Evolutionary conservation across 2,329 filamentous ascomycete species (phyloP), one percentile per base, ranked within the genome.

Genomic region (Aureobasidium vineae): DNA sequence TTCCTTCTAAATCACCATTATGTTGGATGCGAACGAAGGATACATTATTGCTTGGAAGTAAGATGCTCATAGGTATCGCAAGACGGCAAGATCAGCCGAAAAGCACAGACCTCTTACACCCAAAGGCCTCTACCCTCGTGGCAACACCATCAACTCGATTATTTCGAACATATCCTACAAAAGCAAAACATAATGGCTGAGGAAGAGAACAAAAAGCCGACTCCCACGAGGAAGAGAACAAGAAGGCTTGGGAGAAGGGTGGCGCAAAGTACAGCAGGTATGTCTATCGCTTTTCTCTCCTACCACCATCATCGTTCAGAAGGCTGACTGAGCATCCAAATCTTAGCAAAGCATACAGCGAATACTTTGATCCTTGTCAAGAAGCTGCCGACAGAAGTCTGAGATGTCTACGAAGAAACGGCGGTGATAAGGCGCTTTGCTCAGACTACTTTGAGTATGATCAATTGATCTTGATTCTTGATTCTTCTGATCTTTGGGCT

Each of bases 341-440:
- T 31, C 49, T 8, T 73, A 97, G 94, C 71, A 98, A 98, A 83
- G 85, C 84, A 65, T 86, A 89, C 74, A 97, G 92, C 82, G 88
- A 97, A 76, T 98, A 90, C 80, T 92, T 91, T 77, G 95, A 99
- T 73, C 95, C 95, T 1, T 99, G 95, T 78, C 94, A 98, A 77
- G 94, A 97, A 73, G 92, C 92, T 5, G 94, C 95, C 8, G 83
- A 89, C 71, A 85, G 86, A 74, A 97, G 93, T 78, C 88, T 97
- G 71, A 88, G 87, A 76, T 99, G 95, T 74, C 80, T 99, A 74
- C 89, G 92, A 75, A 86, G 95, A 26, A 99, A 99, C 76, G 88
- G 85, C 26, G 93, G 91, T 16, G 92, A 98, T 75, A 86, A 88
- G 70, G 82, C 88, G n/a, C 90, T 98, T 90, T 99, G 95, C 76